Conservation (phyloP, 176 grass and related monocot species). For the Oryza rufipogon region DNA sequence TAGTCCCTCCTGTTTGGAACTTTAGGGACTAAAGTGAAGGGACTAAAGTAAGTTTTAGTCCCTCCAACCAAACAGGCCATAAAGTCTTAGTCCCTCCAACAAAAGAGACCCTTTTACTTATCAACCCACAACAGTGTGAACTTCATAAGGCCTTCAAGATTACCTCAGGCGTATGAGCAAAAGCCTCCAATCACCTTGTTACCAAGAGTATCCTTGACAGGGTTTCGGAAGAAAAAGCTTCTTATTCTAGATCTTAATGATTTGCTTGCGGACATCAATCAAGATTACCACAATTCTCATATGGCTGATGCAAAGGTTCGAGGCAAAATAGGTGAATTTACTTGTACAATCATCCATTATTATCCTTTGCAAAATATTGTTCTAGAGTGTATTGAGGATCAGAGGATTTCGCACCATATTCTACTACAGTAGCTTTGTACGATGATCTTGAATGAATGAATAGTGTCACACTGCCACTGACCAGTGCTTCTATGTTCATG, state of each 20-base stretch:
- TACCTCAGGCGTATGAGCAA: slow-evolving; percentile 34
- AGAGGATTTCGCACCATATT: background rate
- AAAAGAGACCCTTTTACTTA: background rate
- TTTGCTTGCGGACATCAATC: slow-evolving; percentile 85
- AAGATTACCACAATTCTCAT: slow-evolving; percentile 53
- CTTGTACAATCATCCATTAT: slow-evolving; percentile 12
- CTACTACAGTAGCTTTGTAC: background rate
- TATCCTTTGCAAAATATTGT: slow-evolving; percentile 37
- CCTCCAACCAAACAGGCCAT: no score
- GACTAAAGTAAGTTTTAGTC: no score
- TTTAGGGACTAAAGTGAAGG: no score
- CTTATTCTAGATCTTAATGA: slow-evolving; percentile 96
- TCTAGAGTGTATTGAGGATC: background rate
- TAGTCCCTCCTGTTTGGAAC: no score
- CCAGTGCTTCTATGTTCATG: background rate
- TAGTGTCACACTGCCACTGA: background rate
- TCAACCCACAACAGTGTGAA: background rate
- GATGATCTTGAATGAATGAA: background rate
- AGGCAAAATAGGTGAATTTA: slow-evolving; percentile 72
- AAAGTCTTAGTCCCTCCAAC: no score
- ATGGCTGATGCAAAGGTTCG: slow-evolving; percentile 69
- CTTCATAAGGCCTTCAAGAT: slow-evolving; percentile 24
- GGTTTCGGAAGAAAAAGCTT: slow-evolving; percentile 63
- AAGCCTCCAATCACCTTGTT: slow-evolving; percentile 28
- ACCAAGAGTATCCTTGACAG: slow-evolving; percentile 33